These are phyloP conservation scores for Fraxinus greggii DNA, from an alignment of 305 asterid genomes.

Conservation along the genomic window DNA sequence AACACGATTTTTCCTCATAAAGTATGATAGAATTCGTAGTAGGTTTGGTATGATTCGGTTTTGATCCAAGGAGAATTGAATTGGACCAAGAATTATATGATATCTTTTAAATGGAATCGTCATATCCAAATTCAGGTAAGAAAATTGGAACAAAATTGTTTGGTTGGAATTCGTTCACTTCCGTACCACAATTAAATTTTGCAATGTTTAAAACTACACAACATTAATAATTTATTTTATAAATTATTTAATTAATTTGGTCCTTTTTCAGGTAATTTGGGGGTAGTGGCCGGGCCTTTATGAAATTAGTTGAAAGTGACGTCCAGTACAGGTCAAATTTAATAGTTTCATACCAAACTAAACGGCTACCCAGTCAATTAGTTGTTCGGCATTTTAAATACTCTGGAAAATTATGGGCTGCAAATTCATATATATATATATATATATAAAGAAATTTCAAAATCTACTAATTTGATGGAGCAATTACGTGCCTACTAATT, in stretches of 20 bases:
- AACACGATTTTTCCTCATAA: neutral
- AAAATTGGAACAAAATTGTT: too few relatives aligned
- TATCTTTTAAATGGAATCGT: too few relatives aligned
- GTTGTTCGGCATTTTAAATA: neutral
- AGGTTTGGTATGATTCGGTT: neutral
- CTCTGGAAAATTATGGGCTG: neutral
- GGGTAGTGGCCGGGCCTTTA: neutral
- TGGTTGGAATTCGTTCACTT: neutral
- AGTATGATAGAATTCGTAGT: neutral
- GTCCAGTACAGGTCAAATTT: neutral
- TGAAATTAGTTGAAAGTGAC: conserved; percentile 7
- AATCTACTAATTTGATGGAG: neutral
- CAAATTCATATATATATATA: neutral
- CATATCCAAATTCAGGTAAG: neutral
- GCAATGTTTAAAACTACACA: neutral
- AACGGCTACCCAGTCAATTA: neutral
- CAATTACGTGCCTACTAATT: neutral
- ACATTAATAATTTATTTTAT: neutral
- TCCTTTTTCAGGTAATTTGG: neutral
- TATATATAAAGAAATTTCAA: neutral
- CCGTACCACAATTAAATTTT: neutral
- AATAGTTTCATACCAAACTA: neutral
- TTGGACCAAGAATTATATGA: neutral
- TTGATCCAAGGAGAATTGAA: neutral
- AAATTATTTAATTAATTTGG: neutral